These are phyloP conservation scores for Ophidiomyces ophidiicola DNA, from an alignment of 2,329 filamentous ascomycete species.

Conservation along the genomic window DNA sequence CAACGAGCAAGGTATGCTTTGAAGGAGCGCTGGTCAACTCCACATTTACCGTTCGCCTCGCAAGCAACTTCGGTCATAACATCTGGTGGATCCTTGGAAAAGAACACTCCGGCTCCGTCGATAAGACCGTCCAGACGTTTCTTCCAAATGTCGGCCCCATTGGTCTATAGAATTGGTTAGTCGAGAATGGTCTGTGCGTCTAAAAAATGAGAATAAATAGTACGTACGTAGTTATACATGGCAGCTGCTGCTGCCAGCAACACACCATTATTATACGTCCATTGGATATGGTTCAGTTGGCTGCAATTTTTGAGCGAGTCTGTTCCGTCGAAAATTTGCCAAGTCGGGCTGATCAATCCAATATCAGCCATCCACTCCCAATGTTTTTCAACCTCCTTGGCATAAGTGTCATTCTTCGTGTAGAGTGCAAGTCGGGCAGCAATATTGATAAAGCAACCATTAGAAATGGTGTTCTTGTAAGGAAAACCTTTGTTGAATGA, in stretches of 20 bases:
- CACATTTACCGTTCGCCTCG: constrained; percentile 43
- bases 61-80: constrained; percentile 51
- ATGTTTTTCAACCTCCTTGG: constrained; percentile 58
- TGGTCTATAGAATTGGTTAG: constrained; percentile 21
- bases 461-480: constrained; percentile 48
- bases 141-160: constrained; percentile 41
- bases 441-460: constrained; percentile 47
- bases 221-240: constrained; percentile 43
- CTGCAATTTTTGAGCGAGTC: constrained; percentile 43
- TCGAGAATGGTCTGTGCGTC: not conserved
- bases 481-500: constrained; percentile 57
- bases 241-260: constrained; percentile 44
- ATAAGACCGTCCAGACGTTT: constrained; percentile 42
- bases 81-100: constrained; percentile 32
- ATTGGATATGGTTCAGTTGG: constrained; percentile 41
- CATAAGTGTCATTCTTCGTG: constrained; percentile 67
- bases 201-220: not conserved
- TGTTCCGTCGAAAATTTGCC: constrained; percentile 45
- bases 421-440: constrained; percentile 60
- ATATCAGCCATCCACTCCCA: constrained; percentile 45
- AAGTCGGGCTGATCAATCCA: constrained; percentile 40
- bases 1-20: constrained; percentile 54
- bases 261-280: constrained; percentile 47
- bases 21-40: constrained; percentile 53
- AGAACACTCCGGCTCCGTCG: constrained; percentile 41